Evolutionary conservation across 305 asterid species (phyloP), one percentile per base, ranked within the genome.

Genomic region (Ilex paraguariensis): DNA sequence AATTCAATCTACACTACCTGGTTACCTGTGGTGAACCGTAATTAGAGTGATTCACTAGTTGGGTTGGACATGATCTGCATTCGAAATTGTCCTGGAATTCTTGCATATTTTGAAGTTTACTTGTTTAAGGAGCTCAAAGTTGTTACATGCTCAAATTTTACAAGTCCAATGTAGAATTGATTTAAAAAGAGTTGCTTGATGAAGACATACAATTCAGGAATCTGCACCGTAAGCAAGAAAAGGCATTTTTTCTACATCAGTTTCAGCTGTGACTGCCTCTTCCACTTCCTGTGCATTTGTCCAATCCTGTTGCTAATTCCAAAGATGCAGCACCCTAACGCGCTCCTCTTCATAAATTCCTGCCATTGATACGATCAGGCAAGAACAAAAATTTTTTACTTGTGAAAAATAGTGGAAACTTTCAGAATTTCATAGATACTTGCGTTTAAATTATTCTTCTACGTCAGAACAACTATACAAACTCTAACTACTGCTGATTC

Each of bases 181-280:
- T n/a, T 21, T 11, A 50, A 14, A 50, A 14, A 50, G 9, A n/a
- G 48, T 11, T 42, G 48, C 12, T 42, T 42, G 48, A 7, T 46
- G 52, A 13, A 8, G 50, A 61, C 57, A 7, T 36, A 31, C 14
- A n/a, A 28, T 12, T 11, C 31, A n/a, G 14, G 9, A 17, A 5
- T 30, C 11, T 48, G 32, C 51, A 13, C 13, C 0, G 52, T 46
- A 10, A 46, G 13, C 15, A 8, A 7, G 28, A 16, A 52, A 16
- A n/a, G 3, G 56, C 28, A 5, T 52, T 45, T 12, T 56, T 45
- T 73, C 76, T 78, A 82, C 76, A 76, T 59, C 49, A 84, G 79
- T 74, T 86, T 81, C 54, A 81, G 85, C 62, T 87, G 90, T 70
- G 84, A 69, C 46, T 81, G 28, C 28, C 76, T 82, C 79, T 76